Base-by-base conservation (phyloP, 2,329 filamentous ascomycete species). In the Cyphellophora europaea region DNA sequence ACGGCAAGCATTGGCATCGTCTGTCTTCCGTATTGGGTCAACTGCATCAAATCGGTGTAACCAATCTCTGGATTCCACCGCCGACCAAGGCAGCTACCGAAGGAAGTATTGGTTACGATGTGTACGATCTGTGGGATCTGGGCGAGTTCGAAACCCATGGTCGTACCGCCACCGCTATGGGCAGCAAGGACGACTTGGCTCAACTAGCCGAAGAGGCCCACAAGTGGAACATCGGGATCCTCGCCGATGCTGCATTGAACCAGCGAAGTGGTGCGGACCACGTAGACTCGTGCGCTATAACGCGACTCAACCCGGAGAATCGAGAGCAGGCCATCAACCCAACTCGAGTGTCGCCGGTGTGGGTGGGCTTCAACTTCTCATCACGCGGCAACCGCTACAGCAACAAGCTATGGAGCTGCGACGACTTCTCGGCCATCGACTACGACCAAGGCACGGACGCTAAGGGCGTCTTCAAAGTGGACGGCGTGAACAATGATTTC, bases 141-240 rank as follows among this genome's bases (percentile, higher is more conserved):
- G 80, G 80, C 21, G 80, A 85, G 51, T 85, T 84, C 45, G 72
- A 82, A 29, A 78, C 82, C 49, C 83, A 84, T 51, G 75, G 74
- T n/a, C 53, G 63, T 0, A 58, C 58, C 3, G 59, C 62, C 3
- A 84, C 79, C 1, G 83, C 83, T 63, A 85, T 79, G 79, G 80
- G 80, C 3, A 61, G 62, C 3, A 75, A 74, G 48, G 66, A 71
- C 27, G 77, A 83, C 36, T 59, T 85, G 11, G 44, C 70, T 2
- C 59, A 63, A 11, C 54, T 85, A 29, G 58, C 63, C 3, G 55
- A 63, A 16, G 55, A 57, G 8, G 76, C 77, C 0, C 62, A 68
- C 31, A 57, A 67, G 21, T 45, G 67, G 14, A 71, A 67, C 0
- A 62, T 84, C 5, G 67, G 69, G 1, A 49, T 82, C 0, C 69